Base-by-base conservation (phyloP, 495 filamentous ascomycete species). In the Hypoxylon subgilvum region DNA sequence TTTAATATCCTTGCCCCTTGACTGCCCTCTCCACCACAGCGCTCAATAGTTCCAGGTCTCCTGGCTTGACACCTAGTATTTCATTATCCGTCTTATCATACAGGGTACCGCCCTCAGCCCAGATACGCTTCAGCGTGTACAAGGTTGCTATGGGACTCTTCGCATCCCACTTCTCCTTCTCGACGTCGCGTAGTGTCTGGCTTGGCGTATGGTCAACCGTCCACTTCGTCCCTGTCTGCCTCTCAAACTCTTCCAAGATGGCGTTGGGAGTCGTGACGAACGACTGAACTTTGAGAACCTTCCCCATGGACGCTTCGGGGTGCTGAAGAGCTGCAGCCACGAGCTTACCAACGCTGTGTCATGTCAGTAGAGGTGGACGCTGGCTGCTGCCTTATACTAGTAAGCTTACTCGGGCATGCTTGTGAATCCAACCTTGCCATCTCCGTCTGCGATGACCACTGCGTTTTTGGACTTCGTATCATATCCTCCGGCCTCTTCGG, bases 21-120 rank as follows among this genome's bases (percentile, higher is more conserved):
- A 82, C 61, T 3, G 68, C 71, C 22, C 70, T 70, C 57, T 58
- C 65, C 4, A 84, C 76, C 3, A 66, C 78, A 10, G 73, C 74
- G 46, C 74, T 72, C 61, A 89, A 64, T 0, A 74, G 73, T 38
- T 82, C 76, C 48, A 80, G 70, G 6, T 78, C 71, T 14, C 73
- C 75, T 1, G 71, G 70, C 23, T 69, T 73, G 10, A 77, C 51
- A 1, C 75, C 80, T 49, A 91, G 75, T 18, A 77, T 46, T 7
- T 74, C 79, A 64, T 91, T 90, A 59, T 88, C 87, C 14, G 84
- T 79, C 71, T 83, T 76, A 6, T 78, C 78, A 67, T 91, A 90
- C 48, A 90, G 63, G 1, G 88, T 90, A 1, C 87, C 83, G 0
- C 88, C 88, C 64, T 88, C 82, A 0, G 82, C 80, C 87, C 87